phyloP scores from a whole-genome alignment of 768 basidiomycete species.

The Trichaptum fuscoviolaceum region DNA sequence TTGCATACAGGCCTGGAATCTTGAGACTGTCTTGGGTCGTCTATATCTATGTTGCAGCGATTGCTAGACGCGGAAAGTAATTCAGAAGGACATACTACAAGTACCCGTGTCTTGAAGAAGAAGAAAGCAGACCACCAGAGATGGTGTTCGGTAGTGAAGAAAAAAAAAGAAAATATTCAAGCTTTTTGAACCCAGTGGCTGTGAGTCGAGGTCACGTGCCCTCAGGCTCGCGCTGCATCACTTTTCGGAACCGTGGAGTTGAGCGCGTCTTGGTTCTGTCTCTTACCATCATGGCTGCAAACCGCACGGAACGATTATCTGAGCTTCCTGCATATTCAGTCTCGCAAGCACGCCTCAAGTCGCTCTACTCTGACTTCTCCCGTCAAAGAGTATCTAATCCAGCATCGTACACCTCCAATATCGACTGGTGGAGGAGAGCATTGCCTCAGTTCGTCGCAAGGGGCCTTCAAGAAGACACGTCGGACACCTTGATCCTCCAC shows the following conservation, averaged over 20 bases:
- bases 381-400: slow-evolving; percentile 83
- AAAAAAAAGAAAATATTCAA: no score
- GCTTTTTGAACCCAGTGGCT: no score
- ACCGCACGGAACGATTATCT: slow-evolving; percentile 13
- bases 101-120: no score
- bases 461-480: slow-evolving; percentile 42
- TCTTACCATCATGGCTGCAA: not conserved
- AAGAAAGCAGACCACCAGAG: no score
- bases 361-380: slow-evolving; percentile 85
- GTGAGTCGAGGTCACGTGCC: no score
- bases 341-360: slow-evolving; percentile 51
- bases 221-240: no score
- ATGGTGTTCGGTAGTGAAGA: no score
- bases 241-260: not conserved
- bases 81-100: no score
- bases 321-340: slow-evolving; percentile 24
- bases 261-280: not conserved
- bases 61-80: no score
- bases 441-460: slow-evolving; percentile 55
- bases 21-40: no score
- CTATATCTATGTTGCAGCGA: no score
- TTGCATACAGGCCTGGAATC: no score
- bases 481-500: slow-evolving; percentile 55
- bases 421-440: slow-evolving; percentile 82
- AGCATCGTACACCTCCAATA: slow-evolving; percentile 69